Conservation (phyloP, 257 asterid genomes). For the Misopates orontium region DNA sequence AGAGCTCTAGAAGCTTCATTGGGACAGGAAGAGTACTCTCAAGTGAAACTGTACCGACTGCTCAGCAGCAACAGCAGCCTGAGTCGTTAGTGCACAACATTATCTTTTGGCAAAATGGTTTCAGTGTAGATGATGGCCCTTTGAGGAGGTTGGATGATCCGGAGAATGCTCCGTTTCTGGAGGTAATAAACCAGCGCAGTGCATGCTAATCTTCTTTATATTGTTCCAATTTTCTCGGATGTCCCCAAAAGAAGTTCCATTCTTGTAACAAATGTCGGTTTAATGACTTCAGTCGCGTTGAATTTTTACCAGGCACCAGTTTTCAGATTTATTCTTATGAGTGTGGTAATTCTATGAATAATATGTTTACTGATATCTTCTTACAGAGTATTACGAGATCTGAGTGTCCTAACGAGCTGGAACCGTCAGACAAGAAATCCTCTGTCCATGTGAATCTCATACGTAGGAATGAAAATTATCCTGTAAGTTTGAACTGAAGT, state of each 20-base stretch:
- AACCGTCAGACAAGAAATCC: slow-evolving; percentile 73
- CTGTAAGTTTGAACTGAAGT: slow-evolving; percentile 47
- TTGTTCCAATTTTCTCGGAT: no score
- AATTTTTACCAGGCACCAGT: no score
- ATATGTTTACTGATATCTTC: not conserved
- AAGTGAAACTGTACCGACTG: slow-evolving; percentile 52
- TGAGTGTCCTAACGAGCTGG: slow-evolving; percentile 95
- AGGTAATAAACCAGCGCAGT: slow-evolving; percentile 54
- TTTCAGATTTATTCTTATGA: no score
- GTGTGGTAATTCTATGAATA: not conserved
- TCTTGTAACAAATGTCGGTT: no score
- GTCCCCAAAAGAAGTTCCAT: no score
- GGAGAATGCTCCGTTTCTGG: slow-evolving; percentile 65
- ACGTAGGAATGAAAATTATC: slow-evolving; percentile 77
- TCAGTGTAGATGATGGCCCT: slow-evolving; percentile 79
- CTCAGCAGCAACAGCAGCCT: slow-evolving; percentile 71
- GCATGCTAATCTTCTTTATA: no score
- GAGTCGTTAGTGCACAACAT: slow-evolving; percentile 52
- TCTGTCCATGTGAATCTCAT: slow-evolving; percentile 78
- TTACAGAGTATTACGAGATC: slow-evolving; percentile 83
- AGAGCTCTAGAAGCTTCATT: slow-evolving; percentile 76
- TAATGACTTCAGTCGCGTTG: no score
- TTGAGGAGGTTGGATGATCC: slow-evolving; percentile 80
- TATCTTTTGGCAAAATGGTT: slow-evolving; percentile 77
- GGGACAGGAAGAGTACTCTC: slow-evolving; percentile 82